Evolutionary conservation across 768 basidiomycete genomes (phyloP).

Genomic region (Russula lepida): DNA sequence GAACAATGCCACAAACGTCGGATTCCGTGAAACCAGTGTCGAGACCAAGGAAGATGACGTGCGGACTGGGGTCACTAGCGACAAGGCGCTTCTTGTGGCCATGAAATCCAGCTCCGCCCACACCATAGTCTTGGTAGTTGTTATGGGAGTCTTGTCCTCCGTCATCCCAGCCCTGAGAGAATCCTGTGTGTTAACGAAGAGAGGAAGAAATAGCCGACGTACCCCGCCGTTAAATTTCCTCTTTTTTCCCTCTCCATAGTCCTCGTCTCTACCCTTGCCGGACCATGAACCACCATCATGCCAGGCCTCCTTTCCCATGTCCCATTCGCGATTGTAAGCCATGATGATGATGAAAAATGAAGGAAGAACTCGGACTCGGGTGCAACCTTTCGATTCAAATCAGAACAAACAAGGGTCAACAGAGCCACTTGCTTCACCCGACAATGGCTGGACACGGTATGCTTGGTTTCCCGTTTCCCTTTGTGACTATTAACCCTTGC

Average conservation of each 20-base stretch:
- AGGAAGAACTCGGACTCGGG: conserved; percentile 19
- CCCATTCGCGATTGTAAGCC: conserved; percentile 69
- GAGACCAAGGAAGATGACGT: conserved; percentile 92
- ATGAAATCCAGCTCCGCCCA: conserved; percentile 13
- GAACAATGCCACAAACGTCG: conserved; percentile 59
- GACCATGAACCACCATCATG: conserved; percentile 36
- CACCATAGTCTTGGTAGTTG: conserved; percentile 26
- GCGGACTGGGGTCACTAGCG: conserved; percentile 80
- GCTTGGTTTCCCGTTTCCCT: conserved; percentile 12
- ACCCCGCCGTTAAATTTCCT: conserved; percentile 76
- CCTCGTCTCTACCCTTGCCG: conserved; percentile 56
- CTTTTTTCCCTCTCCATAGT: conserved; percentile 66
- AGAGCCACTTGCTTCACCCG: conserved; percentile 21
- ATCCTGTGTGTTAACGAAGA: not conserved
- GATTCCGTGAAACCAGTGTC: conserved; percentile 90
- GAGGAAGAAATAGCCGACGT: conserved; percentile 25
- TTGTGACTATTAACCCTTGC: not conserved
- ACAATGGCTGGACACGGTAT: conserved; percentile 62
- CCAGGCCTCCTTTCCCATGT: conserved; percentile 65
- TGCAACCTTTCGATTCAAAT: not conserved
- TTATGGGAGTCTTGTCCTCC: conserved; percentile 31
- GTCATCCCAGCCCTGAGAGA: conserved; percentile 42
- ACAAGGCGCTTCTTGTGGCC: conserved; percentile 64
- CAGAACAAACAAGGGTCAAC: conserved; percentile 22
- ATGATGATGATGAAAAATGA: conserved; percentile 17